A percentile compares a stretch with the other conserved stretches of the same genome.
Conservation (phyloP, 768 basidiomycete species). For the Glaciozyma martinii region DNA sequence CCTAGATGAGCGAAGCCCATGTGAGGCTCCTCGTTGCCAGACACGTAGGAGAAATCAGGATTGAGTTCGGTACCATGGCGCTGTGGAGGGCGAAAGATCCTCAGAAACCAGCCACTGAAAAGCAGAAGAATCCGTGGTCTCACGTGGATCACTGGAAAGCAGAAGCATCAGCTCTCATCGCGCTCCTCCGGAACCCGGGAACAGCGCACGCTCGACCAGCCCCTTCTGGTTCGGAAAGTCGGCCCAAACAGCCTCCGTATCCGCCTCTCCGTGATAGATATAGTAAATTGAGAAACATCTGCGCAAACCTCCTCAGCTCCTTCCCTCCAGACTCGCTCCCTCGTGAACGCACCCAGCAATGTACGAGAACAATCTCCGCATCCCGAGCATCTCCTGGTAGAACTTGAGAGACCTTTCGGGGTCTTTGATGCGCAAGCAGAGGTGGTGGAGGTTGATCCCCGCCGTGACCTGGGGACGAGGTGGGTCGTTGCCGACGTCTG, state of each 20-base stretch:
- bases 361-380: constrained; percentile 25
- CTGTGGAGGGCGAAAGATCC: not conserved
- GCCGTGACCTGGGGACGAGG: constrained; percentile 14
- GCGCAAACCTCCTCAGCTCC: not conserved
- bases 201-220: constrained; percentile 18
- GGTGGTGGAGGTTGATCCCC: constrained; percentile 25
- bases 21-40: constrained; percentile 6
- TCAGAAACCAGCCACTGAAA: too few species aligned
- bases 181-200: not conserved
- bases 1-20: constrained; percentile 25
- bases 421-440: constrained; percentile 24
- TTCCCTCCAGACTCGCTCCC: not conserved
- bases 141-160: constrained; percentile 19
- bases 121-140: not conserved
- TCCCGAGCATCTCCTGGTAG: constrained; percentile 24
- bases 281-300: constrained; percentile 26
- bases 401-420: constrained; percentile 18
- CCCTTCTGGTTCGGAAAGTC: constrained; percentile 26
- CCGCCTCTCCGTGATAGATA: constrained; percentile 26
- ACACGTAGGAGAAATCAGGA: constrained; percentile 6
- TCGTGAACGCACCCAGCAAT: not conserved
- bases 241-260: constrained; percentile 26
- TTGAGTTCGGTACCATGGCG: constrained; percentile 25
- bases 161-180: not conserved
- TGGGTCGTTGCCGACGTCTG: constrained; percentile 21